Base-by-base conservation (phyloP, 208 protist species). In the Strigomonas culicis region DNA sequence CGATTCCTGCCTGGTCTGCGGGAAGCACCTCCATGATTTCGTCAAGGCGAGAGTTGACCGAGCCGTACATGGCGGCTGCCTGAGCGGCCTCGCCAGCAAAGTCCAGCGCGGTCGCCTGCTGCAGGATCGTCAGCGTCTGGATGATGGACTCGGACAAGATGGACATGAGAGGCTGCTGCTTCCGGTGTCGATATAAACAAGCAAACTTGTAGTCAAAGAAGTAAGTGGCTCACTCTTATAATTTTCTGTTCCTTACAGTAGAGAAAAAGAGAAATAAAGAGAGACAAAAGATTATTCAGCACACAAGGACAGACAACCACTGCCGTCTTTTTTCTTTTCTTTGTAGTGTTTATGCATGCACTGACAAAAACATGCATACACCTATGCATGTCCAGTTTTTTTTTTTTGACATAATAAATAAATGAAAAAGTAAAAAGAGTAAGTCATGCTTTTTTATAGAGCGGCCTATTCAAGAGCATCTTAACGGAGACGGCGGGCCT, bases 401-500 rank as follows among this genome's bases (percentile, higher is more conserved):
- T 67, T 63, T 68, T 68, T 66, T 66, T 28, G 25, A 24, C 0
- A 7, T 46, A 6, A 17, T 10, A 32, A 60, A 51, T 11, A 36
- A 58, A 44, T 41, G 49, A 34, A 55, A 41, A 58, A 53, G 24
- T 55, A 62, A 28, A 1, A 17, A 73, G 36, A 69, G 3, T n/a
- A 64, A 73, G 34, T 39, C 34, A 49, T 50, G 55, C 55, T 44
- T 46, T 60, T 60, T 39, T 28, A 60, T 21, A 60, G 31, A 44
- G 11, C 4, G 51, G 7, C 6, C 51, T 46, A 24, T 43, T 31
- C 60, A 52, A 49, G 34, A 61, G 27, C 11, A 31, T 27, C 82
- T 98, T 98, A 99, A 72, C 98, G 91, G 34, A 99, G 92, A 70
- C 99, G 97, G 70, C 98, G 92, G 47, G 99, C 98, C 87, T 99